Base-by-base conservation (phyloP, 2,329 filamentous ascomycete species). In the Alternaria triticimaculans region DNA sequence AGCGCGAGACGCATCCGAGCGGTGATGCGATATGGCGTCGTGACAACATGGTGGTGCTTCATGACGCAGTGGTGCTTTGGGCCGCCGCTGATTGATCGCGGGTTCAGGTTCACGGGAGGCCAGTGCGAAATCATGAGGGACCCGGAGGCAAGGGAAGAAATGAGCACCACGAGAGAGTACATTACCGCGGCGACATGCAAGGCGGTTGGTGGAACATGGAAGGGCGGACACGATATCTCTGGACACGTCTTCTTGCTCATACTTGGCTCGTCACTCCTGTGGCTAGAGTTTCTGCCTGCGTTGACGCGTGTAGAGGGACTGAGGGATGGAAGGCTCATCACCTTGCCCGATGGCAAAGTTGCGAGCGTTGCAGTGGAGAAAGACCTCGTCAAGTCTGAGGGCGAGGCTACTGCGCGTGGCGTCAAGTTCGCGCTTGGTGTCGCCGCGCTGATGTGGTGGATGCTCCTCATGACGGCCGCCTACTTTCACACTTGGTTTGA, bases 401-500 rank as follows among this genome's bases (percentile, higher is more conserved):
- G 73, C 33, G 71, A 72, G 55, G 68, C 70, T 18, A 77, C 74
- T 6, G 86, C 55, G 81, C 85, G 9, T 81, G 88, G 84, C 14
- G 82, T 91, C 68, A 87, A 89, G 66, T 81, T 82, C 74, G 70
- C 82, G 71, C 65, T 87, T 77, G 77, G 76, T 0, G 88, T 97
- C 25, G 86, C 91, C 18, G 89, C 81, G 0, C 74, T 97, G 76
- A 93, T 90, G 76, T 87, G 90, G 84, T 98, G 96, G 93, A 99
- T 99, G 96, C 81, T 99, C 78, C 85, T 98, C 65, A 99, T 99
- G 96, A 99, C 96, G 44, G 94, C 94, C 3, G 94, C 96, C 43
- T 99, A 95, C 85, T 99, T 99, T 76, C 96, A 99, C 80, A 99
- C 96, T 0, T 98, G 95, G 94, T 90, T 96, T 73, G 96, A 99